A percentile compares a stretch with the other conserved stretches of the same genome.
Evolutionary conservation across 306 rosid genomes (phyloP).

Genomic region (Canavalia gladiata): DNA sequence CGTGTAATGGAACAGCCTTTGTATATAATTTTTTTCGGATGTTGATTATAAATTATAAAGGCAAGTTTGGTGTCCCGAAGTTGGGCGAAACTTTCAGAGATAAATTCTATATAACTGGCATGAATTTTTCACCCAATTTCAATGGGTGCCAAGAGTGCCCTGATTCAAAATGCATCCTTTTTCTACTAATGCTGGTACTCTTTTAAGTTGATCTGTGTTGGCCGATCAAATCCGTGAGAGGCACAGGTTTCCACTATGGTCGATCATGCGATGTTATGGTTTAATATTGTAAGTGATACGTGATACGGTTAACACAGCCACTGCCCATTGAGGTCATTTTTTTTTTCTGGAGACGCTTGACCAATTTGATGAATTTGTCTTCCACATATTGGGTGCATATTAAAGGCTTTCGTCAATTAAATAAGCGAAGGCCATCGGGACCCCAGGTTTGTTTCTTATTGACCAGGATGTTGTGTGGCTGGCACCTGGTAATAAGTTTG

Average conservation of each 20-base stretch:
- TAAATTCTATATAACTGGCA: background rate
- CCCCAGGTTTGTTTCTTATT: too few relatives aligned
- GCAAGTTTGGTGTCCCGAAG: background rate
- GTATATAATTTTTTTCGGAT: constrained; percentile 35
- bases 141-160: background rate
- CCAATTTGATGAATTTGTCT: background rate
- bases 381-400: background rate
- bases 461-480: too few relatives aligned
- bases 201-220: too few relatives aligned
- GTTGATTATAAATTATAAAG: background rate
- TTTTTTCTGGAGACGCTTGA: too few relatives aligned
- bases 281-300: too few relatives aligned
- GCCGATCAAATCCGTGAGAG: background rate
- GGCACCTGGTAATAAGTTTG: too few relatives aligned
- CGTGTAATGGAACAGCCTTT: constrained; percentile 12
- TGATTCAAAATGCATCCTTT: background rate
- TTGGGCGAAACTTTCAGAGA: background rate
- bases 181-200: background rate
- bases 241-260: background rate
- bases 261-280: background rate
- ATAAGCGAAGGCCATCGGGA: background rate
- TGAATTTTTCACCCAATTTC: background rate
- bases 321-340: too few relatives aligned
- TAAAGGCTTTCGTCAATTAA: background rate
- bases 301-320: too few relatives aligned